Evolutionary conservation across 345 rosid species (phyloP).

Genomic region (Anastatica hierochuntica): DNA sequence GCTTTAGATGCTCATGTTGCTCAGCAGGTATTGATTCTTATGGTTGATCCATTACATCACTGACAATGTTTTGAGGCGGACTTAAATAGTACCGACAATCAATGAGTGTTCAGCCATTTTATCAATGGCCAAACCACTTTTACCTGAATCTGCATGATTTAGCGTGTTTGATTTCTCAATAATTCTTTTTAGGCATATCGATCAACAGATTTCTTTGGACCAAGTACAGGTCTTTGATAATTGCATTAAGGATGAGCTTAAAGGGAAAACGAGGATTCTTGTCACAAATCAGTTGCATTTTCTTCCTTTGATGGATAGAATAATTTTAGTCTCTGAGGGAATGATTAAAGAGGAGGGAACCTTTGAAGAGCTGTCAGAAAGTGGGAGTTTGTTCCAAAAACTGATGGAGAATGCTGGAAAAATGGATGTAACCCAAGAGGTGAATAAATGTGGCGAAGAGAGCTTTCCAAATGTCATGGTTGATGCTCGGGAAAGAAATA

Average conservation of each 20-base stretch:
- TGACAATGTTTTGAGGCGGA: no score
- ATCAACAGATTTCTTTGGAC: not conserved
- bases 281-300: constrained; percentile 96
- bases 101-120: not conserved
- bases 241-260: constrained; percentile 75
- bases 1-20: constrained; percentile 94
- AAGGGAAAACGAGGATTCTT: constrained; percentile 75
- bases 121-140: no score
- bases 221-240: constrained; percentile 69
- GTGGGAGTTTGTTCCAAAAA: constrained; percentile 63
- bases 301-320: constrained; percentile 83
- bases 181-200: no score
- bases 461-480: constrained; percentile 28
- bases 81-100: not conserved
- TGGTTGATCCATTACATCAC: no score
- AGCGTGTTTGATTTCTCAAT: no score
- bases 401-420: constrained; percentile 96
- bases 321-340: constrained; percentile 67
- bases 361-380: constrained; percentile 69
- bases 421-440: constrained; percentile 59
- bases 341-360: constrained; percentile 80
- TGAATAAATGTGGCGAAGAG: constrained; percentile 20
- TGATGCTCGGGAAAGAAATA: constrained; percentile 21
- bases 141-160: no score
- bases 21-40: constrained; percentile 76